Percentiles rank a stretch among this genome's conserved stretches.
phyloP scores from a whole-genome alignment of 2,329 filamentous ascomycete species.

The Aspergillus cejpii region DNA sequence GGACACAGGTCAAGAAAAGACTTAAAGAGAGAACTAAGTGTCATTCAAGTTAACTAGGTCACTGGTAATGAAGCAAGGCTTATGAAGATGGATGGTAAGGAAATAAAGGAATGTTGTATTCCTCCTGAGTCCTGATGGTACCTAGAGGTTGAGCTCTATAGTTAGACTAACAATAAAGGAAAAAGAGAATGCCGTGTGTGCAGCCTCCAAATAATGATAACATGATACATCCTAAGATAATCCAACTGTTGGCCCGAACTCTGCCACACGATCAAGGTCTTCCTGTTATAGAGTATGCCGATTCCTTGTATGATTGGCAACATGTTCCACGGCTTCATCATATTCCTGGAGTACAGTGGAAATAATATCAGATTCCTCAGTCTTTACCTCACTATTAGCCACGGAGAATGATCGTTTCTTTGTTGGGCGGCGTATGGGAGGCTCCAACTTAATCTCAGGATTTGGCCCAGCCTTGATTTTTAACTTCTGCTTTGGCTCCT shows the following conservation, averaged over 20 bases:
- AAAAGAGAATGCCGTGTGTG: no score
- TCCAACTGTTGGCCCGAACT: neutral
- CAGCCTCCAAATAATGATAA: no score
- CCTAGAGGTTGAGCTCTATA: no score
- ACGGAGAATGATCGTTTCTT: neutral
- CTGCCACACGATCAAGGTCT: neutral
- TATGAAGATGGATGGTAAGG: no score
- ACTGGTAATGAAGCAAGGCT: no score
- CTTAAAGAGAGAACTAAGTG: no score
- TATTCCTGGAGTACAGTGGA: neutral
- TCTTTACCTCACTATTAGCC: neutral
- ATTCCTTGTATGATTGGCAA: neutral
- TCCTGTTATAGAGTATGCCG: neutral
- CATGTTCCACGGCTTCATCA: neutral
- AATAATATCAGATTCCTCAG: neutral
- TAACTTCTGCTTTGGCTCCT: conserved; percentile 1
- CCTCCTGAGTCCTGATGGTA: no score
- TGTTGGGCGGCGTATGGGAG: neutral
- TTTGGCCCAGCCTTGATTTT: neutral
- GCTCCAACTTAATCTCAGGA: neutral
- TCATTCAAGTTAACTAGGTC: no score
- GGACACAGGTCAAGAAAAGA: no score
- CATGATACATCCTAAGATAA: neutral
- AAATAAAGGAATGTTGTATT: no score
- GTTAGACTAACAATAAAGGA: no score